phyloP scores from a whole-genome alignment of 2,329 filamentous ascomycete genomes.

The Colletotrichum sublineola region DNA sequence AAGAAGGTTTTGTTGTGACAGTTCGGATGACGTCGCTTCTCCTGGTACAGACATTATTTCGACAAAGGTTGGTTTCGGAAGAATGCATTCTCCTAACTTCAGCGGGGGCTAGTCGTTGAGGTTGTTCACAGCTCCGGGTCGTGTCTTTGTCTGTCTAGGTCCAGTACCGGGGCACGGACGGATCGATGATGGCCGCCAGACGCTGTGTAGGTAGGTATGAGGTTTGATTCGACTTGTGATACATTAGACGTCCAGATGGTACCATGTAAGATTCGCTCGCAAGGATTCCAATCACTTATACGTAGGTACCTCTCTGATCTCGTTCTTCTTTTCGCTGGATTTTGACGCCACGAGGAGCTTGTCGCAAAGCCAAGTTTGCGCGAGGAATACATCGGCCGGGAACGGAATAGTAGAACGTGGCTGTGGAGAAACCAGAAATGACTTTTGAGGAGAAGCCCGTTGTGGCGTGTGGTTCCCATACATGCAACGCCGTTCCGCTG shows the following conservation, averaged over 20 bases:
- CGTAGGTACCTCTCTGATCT: conserved; percentile 3
- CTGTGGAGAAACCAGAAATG: conserved; percentile 7
- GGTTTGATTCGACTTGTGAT: not conserved
- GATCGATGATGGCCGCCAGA: not conserved
- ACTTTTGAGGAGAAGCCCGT: not conserved
- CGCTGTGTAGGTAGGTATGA: too few species aligned
- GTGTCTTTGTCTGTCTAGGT: not conserved
- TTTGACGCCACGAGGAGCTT: conserved; percentile 19
- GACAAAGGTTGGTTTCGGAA: conserved; percentile 23
- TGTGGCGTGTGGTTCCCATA: not conserved
- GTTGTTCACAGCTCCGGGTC: conserved; percentile 1
- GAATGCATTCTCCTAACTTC: conserved; percentile 21
- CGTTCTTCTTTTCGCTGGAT: not conserved
- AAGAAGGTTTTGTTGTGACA: conserved; percentile 17
- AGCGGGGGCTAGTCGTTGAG: not conserved
- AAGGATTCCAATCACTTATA: not conserved
- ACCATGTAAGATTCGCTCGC: not conserved
- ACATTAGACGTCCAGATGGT: not conserved
- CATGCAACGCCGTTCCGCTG: not conserved
- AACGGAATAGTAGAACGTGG: conserved; percentile 24
- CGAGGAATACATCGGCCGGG: conserved; percentile 3
- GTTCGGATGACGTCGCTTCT: conserved; percentile 39
- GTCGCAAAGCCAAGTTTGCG: conserved; percentile 14
- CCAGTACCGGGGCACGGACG: not conserved
- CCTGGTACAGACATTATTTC: conserved; percentile 7